Conservation (phyloP, 2,329 filamentous ascomycete genomes). For the Pseudocercospora fijiensis region DNA sequence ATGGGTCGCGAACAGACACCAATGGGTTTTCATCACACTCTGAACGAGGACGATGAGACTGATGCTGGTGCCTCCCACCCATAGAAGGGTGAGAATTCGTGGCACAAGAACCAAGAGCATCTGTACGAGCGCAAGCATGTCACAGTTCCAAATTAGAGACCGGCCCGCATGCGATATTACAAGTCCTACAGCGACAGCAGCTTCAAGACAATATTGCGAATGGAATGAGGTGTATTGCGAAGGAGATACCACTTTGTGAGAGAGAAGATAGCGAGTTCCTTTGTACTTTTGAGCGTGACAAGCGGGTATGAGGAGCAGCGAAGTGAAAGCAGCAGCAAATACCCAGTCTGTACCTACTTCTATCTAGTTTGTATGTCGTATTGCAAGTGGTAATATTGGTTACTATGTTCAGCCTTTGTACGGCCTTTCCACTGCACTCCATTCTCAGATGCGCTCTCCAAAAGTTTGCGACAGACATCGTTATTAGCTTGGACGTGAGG, state of each 20-base stretch:
- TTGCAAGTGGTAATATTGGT: constrained; percentile 25
- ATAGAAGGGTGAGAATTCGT: constrained; percentile 12
- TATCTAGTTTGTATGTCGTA: constrained; percentile 21
- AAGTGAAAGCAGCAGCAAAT: constrained; percentile 26
- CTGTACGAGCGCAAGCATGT: constrained; percentile 1
- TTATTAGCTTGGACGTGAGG: too few relatives aligned
- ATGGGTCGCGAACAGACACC: constrained; percentile 68
- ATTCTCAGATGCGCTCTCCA: too few relatives aligned
- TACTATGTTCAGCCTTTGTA: not conserved
- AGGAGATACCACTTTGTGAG: constrained; percentile 6
- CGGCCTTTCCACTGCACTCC: too few relatives aligned
- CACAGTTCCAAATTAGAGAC: constrained; percentile 4
- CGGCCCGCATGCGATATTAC: constrained; percentile 6
- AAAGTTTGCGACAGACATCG: too few relatives aligned
- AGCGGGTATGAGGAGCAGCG: constrained; percentile 11
- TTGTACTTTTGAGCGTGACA: constrained; percentile 23
- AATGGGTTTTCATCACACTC: constrained; percentile 19
- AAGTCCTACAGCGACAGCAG: constrained; percentile 13
- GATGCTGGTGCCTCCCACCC: constrained; percentile 26
- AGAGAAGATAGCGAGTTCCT: constrained; percentile 14
- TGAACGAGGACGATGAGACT: constrained; percentile 28
- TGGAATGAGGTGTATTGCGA: constrained; percentile 5
- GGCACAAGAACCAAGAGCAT: not conserved
- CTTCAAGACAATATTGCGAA: constrained; percentile 4
- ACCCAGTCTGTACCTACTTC: constrained; percentile 27